Conservation (phyloP, 2,329 filamentous ascomycete species). For the Bipolaris victoriae region DNA sequence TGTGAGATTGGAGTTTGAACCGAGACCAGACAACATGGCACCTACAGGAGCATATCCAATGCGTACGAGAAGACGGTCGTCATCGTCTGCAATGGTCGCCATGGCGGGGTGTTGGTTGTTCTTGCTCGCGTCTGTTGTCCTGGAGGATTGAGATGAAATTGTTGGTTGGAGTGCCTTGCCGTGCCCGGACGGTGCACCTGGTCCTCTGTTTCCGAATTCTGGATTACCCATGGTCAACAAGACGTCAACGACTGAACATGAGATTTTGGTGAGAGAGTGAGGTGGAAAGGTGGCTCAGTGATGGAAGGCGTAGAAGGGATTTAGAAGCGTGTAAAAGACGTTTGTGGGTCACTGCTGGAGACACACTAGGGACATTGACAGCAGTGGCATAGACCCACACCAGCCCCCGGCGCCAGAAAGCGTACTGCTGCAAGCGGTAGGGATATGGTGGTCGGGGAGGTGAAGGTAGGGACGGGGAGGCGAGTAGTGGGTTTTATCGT, state of each 20-base stretch:
- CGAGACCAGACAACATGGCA: neutral
- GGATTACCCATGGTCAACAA: slow-evolving; percentile 38
- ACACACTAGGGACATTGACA: slow-evolving; percentile 38
- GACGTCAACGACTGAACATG: slow-evolving; percentile 31
- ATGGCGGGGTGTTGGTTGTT: slow-evolving; percentile 38
- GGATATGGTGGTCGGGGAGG: slow-evolving; percentile 27
- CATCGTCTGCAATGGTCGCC: slow-evolving; percentile 63
- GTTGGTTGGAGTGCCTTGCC: slow-evolving; percentile 26
- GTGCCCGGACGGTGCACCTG: slow-evolving; percentile 14
- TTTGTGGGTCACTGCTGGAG: slow-evolving; percentile 35
- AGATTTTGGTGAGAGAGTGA: slow-evolving; percentile 8
- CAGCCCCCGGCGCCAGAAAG: slow-evolving; percentile 29
- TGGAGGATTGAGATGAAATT: slow-evolving; percentile 32
- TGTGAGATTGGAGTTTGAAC: slow-evolving; percentile 23
- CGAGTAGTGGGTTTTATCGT: slow-evolving; percentile 34
- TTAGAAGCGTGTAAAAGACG: slow-evolving; percentile 35
- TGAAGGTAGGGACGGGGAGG: slow-evolving; percentile 19
- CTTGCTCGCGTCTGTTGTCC: slow-evolving; percentile 30
- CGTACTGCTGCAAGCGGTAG: slow-evolving; percentile 35
- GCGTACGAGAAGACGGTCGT: slow-evolving; percentile 64
- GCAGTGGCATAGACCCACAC: slow-evolving; percentile 33
- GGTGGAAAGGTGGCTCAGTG: slow-evolving; percentile 8
- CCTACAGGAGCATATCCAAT: slow-evolving; percentile 68
- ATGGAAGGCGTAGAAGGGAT: slow-evolving; percentile 25
- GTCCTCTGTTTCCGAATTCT: slow-evolving; percentile 28